phyloP scores from a whole-genome alignment of 306 rosid genomes.

The Cicer yamashitae region DNA sequence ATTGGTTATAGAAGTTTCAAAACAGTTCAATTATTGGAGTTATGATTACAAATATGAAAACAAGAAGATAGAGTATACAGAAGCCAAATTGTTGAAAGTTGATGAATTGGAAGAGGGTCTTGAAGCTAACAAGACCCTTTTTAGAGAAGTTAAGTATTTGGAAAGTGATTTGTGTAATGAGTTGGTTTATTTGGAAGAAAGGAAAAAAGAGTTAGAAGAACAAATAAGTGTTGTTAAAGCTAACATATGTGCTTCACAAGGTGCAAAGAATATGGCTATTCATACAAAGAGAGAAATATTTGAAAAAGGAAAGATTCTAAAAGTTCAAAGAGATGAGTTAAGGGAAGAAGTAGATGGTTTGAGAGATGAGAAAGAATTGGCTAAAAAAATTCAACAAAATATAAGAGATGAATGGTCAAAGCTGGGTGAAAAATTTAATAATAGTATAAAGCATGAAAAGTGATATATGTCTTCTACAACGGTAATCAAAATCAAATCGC shows the following conservation, averaged over 20 bases:
- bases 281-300: conserved; percentile 17
- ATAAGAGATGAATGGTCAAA: conserved; percentile 32
- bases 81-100: conserved; percentile 6
- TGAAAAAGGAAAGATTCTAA: conserved; percentile 26
- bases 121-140: conserved; percentile 22
- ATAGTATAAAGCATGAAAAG: background rate
- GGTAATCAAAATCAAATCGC: too few relatives aligned
- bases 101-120: conserved; percentile 22
- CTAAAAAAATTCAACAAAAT: conserved; percentile 14
- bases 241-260: conserved; percentile 22
- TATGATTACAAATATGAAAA: conserved; percentile 17
- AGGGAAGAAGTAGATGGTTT: conserved; percentile 11
- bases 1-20: conserved; percentile 20
- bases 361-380: conserved; percentile 30
- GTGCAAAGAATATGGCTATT: background rate
- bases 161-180: conserved; percentile 23
- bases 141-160: conserved; percentile 5
- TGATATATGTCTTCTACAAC: background rate
- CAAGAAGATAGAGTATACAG: conserved; percentile 4
- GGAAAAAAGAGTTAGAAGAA: conserved; percentile 11
- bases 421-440: conserved; percentile 15
- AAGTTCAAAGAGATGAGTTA: conserved; percentile 31
- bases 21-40: conserved; percentile 25
- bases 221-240: conserved; percentile 11
- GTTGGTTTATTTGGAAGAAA: conserved; percentile 20